These are phyloP conservation scores for Pterocarpus macrocarpus DNA, from an alignment of 306 rosid species.

Conservation along the genomic window DNA sequence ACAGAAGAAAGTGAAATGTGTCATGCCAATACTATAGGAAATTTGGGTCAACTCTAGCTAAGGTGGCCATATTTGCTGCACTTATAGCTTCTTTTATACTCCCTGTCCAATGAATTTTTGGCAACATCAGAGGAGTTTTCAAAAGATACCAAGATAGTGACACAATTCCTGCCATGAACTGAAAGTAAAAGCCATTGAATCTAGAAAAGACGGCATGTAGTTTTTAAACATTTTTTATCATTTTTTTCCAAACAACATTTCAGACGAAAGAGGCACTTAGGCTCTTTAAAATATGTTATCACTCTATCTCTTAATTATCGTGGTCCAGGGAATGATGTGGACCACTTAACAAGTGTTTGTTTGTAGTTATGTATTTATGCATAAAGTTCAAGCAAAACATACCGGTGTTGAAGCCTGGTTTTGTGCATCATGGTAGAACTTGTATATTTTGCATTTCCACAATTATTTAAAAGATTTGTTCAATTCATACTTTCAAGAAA, in stretches of 20 bases:
- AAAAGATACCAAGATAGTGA: conserved; percentile 45
- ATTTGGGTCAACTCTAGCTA: conserved; percentile 46
- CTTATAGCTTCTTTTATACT: conserved; percentile 39
- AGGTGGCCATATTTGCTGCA: conserved; percentile 44
- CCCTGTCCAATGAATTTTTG: conserved; percentile 24
- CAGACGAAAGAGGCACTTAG: conserved; percentile 47
- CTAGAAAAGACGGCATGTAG: conserved; percentile 17
- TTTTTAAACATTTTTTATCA: conserved; percentile 14
- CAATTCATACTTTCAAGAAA: conserved; percentile 25
- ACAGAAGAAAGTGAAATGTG: conserved; percentile 32
- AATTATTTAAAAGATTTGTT: conserved; percentile 27
- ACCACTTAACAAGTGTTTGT: conserved; percentile 50
- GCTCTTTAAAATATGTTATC: conserved; percentile 48
- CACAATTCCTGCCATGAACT: conserved; percentile 36
- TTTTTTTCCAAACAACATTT: conserved; percentile 1
- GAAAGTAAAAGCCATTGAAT: conserved; percentile 29
- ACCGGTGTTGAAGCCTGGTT: conserved; percentile 26
- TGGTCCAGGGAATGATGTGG: conserved; percentile 52
- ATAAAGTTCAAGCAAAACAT: conserved; percentile 39
- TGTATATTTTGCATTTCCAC: conserved; percentile 17
- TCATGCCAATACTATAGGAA: conserved; percentile 33
- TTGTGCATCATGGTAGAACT: conserved; percentile 37
- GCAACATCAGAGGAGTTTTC: conserved; percentile 21
- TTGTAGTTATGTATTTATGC: conserved; percentile 40
- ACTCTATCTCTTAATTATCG: conserved; percentile 28